Evolutionary conservation across 306 rosid species (phyloP), one percentile per base, ranked within the genome.

Genomic region (Lablab purpureus): DNA sequence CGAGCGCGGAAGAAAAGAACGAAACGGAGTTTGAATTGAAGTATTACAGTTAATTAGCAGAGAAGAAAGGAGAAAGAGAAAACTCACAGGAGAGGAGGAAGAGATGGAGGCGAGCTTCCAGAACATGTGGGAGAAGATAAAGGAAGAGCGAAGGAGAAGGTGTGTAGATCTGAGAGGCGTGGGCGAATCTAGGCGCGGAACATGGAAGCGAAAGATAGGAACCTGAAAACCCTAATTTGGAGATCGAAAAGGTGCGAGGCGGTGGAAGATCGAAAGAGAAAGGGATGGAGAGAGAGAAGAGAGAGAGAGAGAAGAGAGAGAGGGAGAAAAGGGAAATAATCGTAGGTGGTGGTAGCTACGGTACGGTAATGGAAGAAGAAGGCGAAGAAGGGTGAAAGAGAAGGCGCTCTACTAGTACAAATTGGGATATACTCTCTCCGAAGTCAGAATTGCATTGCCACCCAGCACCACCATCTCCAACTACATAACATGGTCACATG

Each of bases 101-200:
- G 98, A 92, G 30, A 94, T 87, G 76, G 99, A 77, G 14, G 98
- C 86, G 80, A 95, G 95, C 91, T 93, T 95, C 99, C 99, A 95
- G 46, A 95, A 95, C 99, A 95, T 95, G 90, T 15, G 72, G 95
- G 75, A 14, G n/a, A 15, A 54, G 73, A 12, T 3, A 43, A 12
- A 10, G 15, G 28, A 5, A 54, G 62, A 54, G 62, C 25, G 59
- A 52, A 19, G 27, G 62, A 10, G 62, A 54, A 54, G 23, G 45
- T 30, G 19, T 28, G 6, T 62, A 41, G 68, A 62, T 62, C 68
- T 62, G 68, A 8, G 68, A 62, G 45, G 68, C 45, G 43, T 32
- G 30, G 68, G 68, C 45, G 68, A 62, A 62, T 30, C 67, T 59
- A 59, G 40, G 40, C 19, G 11, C 40, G 21, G 68, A 62, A 62